Conservation (phyloP, 2,329 filamentous ascomycete species). For the Fusarium sp. region DNA sequence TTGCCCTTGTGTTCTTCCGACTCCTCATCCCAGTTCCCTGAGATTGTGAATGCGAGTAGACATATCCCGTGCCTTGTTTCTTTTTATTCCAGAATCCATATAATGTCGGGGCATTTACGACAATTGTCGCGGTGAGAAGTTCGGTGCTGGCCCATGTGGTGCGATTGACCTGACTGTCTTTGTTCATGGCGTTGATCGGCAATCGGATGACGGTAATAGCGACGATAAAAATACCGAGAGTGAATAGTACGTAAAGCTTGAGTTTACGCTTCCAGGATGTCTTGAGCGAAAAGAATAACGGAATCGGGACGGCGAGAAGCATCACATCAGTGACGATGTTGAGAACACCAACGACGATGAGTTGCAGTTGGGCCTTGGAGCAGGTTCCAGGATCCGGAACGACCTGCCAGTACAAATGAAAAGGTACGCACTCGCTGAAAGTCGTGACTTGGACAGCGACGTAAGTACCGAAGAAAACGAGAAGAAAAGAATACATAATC, state of each 20-base stretch:
- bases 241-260: slow-evolving; percentile 48
- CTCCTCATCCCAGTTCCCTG: neutral
- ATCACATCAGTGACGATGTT: slow-evolving; percentile 45
- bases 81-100: slow-evolving; percentile 48
- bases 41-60: neutral
- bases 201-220: slow-evolving; percentile 52
- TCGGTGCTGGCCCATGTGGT: slow-evolving; percentile 53
- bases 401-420: slow-evolving; percentile 35
- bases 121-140: slow-evolving; percentile 45
- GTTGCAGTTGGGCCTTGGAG: slow-evolving; percentile 30
- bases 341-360: slow-evolving; percentile 34
- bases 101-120: slow-evolving; percentile 52
- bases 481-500: slow-evolving; percentile 21
- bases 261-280: slow-evolving; percentile 45
- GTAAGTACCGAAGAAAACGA: slow-evolving; percentile 28
- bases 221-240: slow-evolving; percentile 52
- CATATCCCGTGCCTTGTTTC: neutral
- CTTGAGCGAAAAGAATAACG: slow-evolving; percentile 43
- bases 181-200: slow-evolving; percentile 49
- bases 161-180: slow-evolving; percentile 48
- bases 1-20: neutral
- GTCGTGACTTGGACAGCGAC: slow-evolving; percentile 24
- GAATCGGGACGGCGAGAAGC: slow-evolving; percentile 40
- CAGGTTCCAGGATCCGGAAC: slow-evolving; percentile 28
- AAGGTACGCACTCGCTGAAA: slow-evolving; percentile 29